phyloP scores from a whole-genome alignment of 306 rosid species.

The Neltuma alba region DNA sequence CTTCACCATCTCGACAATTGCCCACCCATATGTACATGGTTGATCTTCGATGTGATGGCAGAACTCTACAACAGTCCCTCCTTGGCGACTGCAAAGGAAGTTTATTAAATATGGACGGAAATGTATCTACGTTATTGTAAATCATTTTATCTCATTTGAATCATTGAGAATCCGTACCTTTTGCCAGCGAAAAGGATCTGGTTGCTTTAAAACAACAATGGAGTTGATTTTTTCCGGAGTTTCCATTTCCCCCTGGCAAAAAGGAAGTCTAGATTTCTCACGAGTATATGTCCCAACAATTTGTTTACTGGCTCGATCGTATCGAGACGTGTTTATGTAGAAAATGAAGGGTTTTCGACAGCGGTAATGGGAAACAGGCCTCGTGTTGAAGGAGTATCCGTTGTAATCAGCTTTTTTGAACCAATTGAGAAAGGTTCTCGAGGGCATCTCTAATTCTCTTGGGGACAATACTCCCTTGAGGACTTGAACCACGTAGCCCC shows the following conservation, averaged over 20 bases:
- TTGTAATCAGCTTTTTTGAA: constrained; percentile 75
- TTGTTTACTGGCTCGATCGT: constrained; percentile 43
- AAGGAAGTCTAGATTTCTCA: constrained; percentile 42
- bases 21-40: constrained; percentile 69
- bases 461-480: constrained; percentile 77
- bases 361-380: constrained; percentile 60
- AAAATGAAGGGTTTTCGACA: constrained; percentile 78
- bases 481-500: constrained; percentile 89
- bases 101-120: not conserved
- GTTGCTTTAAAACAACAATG: constrained; percentile 62
- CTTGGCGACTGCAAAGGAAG: constrained; percentile 81
- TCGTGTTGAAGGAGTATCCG: constrained; percentile 91
- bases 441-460: constrained; percentile 81
- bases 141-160: not conserved
- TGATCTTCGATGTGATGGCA: constrained; percentile 53
- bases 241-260: constrained; percentile 66
- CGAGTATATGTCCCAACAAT: constrained; percentile 48
- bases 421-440: constrained; percentile 88
- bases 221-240: constrained; percentile 64
- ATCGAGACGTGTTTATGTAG: constrained; percentile 47
- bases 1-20: constrained; percentile 65
- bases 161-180: constrained; percentile 44
- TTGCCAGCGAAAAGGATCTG: constrained; percentile 80
- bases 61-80: constrained; percentile 84
- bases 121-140: not conserved